Evolutionary conservation across 805 yeast genomes (phyloP).

Genomic region (Danielozyma ontarioensis): DNA sequence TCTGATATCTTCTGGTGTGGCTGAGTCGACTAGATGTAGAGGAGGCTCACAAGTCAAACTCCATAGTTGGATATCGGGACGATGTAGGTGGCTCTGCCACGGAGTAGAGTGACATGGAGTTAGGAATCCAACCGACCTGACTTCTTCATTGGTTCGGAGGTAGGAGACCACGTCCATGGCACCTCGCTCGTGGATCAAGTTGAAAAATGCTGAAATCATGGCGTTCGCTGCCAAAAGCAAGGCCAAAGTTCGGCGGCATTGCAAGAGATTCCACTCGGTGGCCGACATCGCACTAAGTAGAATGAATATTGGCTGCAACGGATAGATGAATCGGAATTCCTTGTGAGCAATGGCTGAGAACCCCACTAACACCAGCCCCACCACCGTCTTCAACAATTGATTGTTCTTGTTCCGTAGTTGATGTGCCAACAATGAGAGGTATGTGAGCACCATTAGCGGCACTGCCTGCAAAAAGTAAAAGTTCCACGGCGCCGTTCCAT

Average conservation of each 20-base stretch:
- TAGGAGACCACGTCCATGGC: slow-evolving; percentile 62
- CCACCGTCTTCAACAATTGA: slow-evolving; percentile 15
- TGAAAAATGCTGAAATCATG: slow-evolving; percentile 44
- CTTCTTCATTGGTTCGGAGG: slow-evolving; percentile 36
- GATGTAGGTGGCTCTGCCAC: slow-evolving; percentile 79
- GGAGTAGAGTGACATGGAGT: slow-evolving; percentile 99
- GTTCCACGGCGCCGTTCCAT: slow-evolving; percentile 81
- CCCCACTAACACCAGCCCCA: slow-evolving; percentile 41
- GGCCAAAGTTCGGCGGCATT: too few relatives aligned
- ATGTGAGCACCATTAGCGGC: slow-evolving; percentile 68
- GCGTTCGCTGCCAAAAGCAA: slow-evolving; percentile 31
- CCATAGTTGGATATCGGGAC: slow-evolving; percentile 29
- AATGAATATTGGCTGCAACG: slow-evolving; percentile 71
- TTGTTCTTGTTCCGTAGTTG: slow-evolving; percentile 6
- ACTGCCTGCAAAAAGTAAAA: slow-evolving; percentile 80
- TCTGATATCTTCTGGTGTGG: slow-evolving; percentile 16
- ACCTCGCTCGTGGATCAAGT: slow-evolving; percentile 80
- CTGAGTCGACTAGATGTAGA: slow-evolving; percentile 26
- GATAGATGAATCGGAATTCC: slow-evolving; percentile 86
- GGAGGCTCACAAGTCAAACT: slow-evolving; percentile 89
- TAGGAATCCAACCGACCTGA: slow-evolving; percentile 65
- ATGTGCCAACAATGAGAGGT: slow-evolving; percentile 53
- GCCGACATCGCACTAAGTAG: slow-evolving; percentile 36
- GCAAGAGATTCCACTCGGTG: not conserved
- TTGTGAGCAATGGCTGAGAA: slow-evolving; percentile 77